These are phyloP conservation scores for Hanseniaspora thailandica DNA, from an alignment of 805 yeast species.

Conservation along the genomic window DNA sequence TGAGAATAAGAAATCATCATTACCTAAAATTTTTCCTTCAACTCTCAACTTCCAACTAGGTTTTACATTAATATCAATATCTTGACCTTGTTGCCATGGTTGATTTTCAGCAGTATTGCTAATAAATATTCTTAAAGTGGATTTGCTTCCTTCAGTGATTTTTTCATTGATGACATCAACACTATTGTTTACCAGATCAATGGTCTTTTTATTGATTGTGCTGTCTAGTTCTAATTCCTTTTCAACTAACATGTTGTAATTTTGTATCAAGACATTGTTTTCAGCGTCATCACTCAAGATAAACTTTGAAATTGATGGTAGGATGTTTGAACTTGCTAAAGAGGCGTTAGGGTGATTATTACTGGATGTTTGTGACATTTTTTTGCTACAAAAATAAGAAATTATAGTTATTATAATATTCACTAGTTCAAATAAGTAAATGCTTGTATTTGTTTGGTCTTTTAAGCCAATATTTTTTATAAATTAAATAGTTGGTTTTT, in stretches of 20 bases:
- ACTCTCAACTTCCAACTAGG: slow-evolving; percentile 75
- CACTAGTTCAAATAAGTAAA: too few relatives aligned
- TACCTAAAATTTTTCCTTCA: slow-evolving; percentile 69
- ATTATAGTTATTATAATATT: not conserved
- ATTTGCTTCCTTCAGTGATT: slow-evolving; percentile 33
- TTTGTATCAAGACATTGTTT: not conserved
- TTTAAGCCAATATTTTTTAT: too few relatives aligned
- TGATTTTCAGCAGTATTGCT: slow-evolving; percentile 77
- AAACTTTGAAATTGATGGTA: slow-evolving; percentile 6
- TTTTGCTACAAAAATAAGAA: not conserved
- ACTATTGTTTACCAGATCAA: slow-evolving; percentile 20
- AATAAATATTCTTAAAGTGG: slow-evolving; percentile 63
- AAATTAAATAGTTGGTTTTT: too few relatives aligned
- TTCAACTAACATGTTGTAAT: slow-evolving; percentile 3
- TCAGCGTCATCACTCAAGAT: not conserved
- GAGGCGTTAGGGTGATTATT: not conserved
- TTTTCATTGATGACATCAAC: slow-evolving; percentile 21
- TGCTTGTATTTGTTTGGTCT: too few relatives aligned
- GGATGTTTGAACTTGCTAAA: not conserved
- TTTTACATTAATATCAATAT: slow-evolving; percentile 22
- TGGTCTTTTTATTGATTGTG: slow-evolving; percentile 5
- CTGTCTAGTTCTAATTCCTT: slow-evolving; percentile 5
- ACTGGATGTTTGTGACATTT: not conserved
- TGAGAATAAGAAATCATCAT: slow-evolving; percentile 49
- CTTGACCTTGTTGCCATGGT: slow-evolving; percentile 58